Conservation (phyloP, 768 basidiomycete species). For the Trametes coccinea region DNA sequence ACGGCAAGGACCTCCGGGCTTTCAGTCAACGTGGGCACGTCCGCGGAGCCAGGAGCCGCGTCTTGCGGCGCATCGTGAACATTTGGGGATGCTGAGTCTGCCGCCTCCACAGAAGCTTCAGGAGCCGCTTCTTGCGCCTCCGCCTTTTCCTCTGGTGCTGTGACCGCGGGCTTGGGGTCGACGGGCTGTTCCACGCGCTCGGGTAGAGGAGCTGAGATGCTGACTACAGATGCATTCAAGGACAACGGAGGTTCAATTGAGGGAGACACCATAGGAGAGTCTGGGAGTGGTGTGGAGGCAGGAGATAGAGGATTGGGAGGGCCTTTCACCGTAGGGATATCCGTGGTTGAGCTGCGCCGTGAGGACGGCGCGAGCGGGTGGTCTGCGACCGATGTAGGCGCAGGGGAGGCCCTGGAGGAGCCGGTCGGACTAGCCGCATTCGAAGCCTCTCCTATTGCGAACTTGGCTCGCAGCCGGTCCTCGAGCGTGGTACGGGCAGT, state of each 20-base stretch:
- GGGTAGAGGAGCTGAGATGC: background rate
- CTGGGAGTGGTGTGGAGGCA: conserved; percentile 42
- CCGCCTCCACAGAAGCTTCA: too few species aligned
- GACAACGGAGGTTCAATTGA: conserved; percentile 5
- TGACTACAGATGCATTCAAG: conserved; percentile 3
- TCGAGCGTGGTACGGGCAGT: conserved; percentile 60
- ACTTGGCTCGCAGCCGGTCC: conserved; percentile 72
- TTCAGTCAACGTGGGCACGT: too few species aligned
- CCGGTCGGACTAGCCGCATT: conserved; percentile 41
- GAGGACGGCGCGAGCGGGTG: conserved; percentile 30
- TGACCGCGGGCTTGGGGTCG: background rate
- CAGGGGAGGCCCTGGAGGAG: conserved; percentile 46
- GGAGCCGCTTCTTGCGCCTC: too few species aligned
- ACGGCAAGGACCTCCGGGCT: too few species aligned
- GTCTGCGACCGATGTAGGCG: conserved; percentile 33
- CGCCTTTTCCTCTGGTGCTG: background rate
- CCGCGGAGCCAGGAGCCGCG: too few species aligned
- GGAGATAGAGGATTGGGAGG: conserved; percentile 23
- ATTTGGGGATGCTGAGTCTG: too few species aligned
- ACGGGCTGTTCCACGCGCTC: background rate
- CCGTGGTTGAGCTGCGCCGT: conserved; percentile 3
- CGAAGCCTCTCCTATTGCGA: conserved; percentile 58
- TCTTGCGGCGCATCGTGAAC: too few species aligned
- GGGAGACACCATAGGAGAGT: conserved; percentile 18
- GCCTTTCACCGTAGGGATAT: conserved; percentile 16